Evolutionary conservation across 2,329 filamentous ascomycete species (phyloP), one percentile per base, ranked within the genome.

Genomic region (Gnomoniopsis sp.): DNA sequence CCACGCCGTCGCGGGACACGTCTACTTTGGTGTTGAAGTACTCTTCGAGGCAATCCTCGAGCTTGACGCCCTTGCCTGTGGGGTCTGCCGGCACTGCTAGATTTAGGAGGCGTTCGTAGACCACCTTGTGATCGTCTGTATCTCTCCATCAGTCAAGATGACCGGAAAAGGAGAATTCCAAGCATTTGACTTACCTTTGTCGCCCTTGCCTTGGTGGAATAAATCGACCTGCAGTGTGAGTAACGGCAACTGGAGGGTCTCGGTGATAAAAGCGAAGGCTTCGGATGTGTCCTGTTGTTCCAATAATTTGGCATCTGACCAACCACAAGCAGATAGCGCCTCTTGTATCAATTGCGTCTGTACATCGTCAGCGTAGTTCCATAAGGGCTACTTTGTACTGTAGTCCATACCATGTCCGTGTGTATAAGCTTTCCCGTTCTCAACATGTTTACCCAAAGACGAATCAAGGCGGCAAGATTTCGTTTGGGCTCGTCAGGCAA

Each of bases 11-110:
- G 54, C 93, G 83, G 64, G 89, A 87, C 2, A 99, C 92, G 67
- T 97, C 92, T 55, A 99, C 91, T 57, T 87, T 84, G 58, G 93
- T 93, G 73, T 98, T 97, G 80, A 98, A 98, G 69, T 97, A 98
- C 55, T 89, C 87, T 70, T 97, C 93, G 19, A 99, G 75, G 66
- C 93, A 98, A 65, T 96, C 90, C 72, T 98, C 95, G 21, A 99
- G 76, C 30, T 88, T 92, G 62, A 97, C 82, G 2, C 82, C 80
- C 59, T 85, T 86, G 23, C 86, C 87, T 49, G 89, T 85, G 6
- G 86, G 81, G 52, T 90, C 87, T 1, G 87, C 80, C 0, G 91
- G 90, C n/a, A 99, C 90, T 0, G 92, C 93, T 44, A 99, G 85
- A 68, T 98, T 95, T 7, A 99, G 79, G 22, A 97, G 76, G 55